Evolutionary conservation across 1,284 basidiomycete genomes (phyloP), one percentile per base, ranked within the genome.

Genomic region (Mycena sp.): DNA sequence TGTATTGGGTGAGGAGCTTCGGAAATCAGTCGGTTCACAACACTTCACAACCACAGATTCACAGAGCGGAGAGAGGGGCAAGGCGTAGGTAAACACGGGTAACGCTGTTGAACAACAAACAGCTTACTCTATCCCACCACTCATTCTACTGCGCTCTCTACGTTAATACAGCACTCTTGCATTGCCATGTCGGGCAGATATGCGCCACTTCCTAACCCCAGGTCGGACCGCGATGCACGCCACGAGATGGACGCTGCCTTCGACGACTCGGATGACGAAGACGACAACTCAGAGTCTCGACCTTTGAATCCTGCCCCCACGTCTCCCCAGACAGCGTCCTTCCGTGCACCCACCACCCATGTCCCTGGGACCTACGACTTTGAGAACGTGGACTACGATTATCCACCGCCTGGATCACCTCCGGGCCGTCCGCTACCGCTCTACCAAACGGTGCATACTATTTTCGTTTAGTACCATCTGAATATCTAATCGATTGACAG

Each of bases 361-460:
- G 23, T 67, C 59, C 78, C 82, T 44, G 83, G 83, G 48, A 78
- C 85, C 5, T 96, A 97, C 72, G 90, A 96, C 77, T 97, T 96
- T 73, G 91, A 96, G 77, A 86, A 87, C 59, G 86, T 90, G 64
- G 94, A 91, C 73, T 92, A 89, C 76, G 88, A 87, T 69, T 86
- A 83, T 58, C 92, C 94, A 37, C 93, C 93, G 17, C 90, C 92
- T 9, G 92, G 92, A 53, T 94, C 93, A n/a, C 94, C 94, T 2
- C 93, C 94, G 6, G 81, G 11, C 89, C 80, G 63, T 89, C 86
- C 2, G 78, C 80, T 63, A 80, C 77, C 57, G 92, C 88, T 50
- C 82, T 87, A 59, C 90, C 85, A 30, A 92, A 89, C 77, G 83
- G 63, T 64, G 38, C 30, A 40, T 19, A 11, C n/a, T 37, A 2